Evolutionary conservation across 176 grass and related monocot genomes (phyloP), one percentile per base, ranked within the genome.

Genomic region (Oryza meyeriana): DNA sequence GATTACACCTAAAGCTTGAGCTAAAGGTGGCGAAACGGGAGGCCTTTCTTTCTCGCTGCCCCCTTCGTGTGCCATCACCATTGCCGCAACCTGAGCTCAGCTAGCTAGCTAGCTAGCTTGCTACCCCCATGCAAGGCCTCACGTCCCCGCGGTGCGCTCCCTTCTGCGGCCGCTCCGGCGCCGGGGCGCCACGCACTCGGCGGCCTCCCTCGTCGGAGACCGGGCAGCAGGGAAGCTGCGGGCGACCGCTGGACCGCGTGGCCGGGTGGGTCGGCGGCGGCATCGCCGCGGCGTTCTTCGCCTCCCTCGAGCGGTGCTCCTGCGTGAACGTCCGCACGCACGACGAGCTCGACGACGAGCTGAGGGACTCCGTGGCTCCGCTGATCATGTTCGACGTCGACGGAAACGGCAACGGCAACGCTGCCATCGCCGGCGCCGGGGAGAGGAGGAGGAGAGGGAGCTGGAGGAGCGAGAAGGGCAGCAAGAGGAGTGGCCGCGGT

Each of bases 261-360:
- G 86, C 85, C 33, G 66, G 88, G 1, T 93, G 91, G 94, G 88
- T 97, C 30, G 94, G 94, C 70, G 82, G 87, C 39, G 75, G 88
- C 79, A 83, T 93, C 73, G 88, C 94, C 26, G 89, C 86, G 25
- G 88, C 87, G 5, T 97, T 97, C 79, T 93, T 97, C 84, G 88
- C 88, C 20, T 97, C 94, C 31, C 79, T 97, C 41, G 90, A 97
- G 75, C 83, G 88, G 35, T 97, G 94, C 81, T 92, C 86, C 7
- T 97, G 94, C 82, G 77, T 97, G 30, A 89, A 91, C 71, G 79
- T 93, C 39, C 86, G 84, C 84, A 93, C 94, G 26, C 52, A 85
- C 10, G 94, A 97, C 75, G 94, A 97, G 79, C 74, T 64, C 79
- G 88, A 93, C 76, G 90, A 89, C 42, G 81, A 87, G 44, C 47